These are phyloP conservation scores for Ceriops tagal DNA, from an alignment of 345 rosid genomes.

Conservation along the genomic window DNA sequence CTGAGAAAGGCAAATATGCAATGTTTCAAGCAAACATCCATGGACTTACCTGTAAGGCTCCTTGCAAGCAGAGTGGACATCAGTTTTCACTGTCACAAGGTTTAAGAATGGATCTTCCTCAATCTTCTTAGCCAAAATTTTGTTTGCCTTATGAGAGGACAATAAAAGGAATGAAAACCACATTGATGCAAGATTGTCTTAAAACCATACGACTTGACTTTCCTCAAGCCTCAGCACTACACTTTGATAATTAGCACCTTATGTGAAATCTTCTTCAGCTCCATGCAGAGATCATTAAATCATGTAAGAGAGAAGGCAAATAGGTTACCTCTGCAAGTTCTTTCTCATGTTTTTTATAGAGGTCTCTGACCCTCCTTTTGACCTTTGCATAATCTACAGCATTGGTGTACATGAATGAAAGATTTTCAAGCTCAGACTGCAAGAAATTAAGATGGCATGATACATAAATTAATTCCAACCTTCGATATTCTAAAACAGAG, in stretches of 20 bases:
- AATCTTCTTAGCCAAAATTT: conserved; percentile 80
- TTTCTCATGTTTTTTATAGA: conserved; percentile 79
- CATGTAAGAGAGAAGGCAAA: not conserved
- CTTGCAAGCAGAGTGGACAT: conserved; percentile 76
- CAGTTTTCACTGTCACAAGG: conserved; percentile 76
- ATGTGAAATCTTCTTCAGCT: not conserved
- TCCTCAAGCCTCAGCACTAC: not conserved
- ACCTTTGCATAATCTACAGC: conserved; percentile 86
- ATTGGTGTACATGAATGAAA: conserved; percentile 89
- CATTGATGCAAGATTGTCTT: not conserved
- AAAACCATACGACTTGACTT: not conserved
- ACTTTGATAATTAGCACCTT: not conserved
- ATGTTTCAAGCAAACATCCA: not conserved
- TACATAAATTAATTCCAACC: not conserved
- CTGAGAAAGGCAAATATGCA: conserved; percentile 1
- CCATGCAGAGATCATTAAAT: not conserved
- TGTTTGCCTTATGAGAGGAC: conserved; percentile 61
- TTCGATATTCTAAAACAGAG: not conserved
- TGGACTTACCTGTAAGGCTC: conserved; percentile 81
- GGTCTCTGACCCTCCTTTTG: conserved; percentile 79
- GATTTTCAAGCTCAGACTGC: conserved; percentile 96
- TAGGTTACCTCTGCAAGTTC: conserved; percentile 71
- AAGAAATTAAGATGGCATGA: conserved; percentile 15
- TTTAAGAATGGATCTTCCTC: conserved; percentile 94
- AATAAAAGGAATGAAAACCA: not conserved